phyloP scores from a whole-genome alignment of 208 protist species.

The Acanthamoeba lenticulata region DNA sequence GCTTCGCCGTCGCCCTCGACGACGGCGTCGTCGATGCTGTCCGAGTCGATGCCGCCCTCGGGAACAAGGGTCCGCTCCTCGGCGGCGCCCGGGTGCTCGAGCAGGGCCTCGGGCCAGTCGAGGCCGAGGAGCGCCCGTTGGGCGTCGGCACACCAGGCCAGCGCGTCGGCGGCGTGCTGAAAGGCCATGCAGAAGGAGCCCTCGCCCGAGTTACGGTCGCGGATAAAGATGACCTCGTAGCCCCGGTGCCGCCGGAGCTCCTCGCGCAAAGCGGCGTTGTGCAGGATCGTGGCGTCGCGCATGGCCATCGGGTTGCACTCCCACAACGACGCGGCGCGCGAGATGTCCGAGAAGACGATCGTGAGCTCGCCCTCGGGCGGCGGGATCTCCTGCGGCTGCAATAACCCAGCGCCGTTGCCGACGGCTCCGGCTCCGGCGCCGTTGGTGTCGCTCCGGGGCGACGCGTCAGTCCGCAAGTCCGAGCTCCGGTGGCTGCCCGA shows the following conservation, averaged over 20 bases:
- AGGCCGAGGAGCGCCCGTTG: constrained; percentile 21
- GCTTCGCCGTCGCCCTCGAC: too few relatives aligned
- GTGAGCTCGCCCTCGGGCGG: constrained; percentile 28
- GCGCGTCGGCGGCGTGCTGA: constrained; percentile 20
- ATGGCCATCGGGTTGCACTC: constrained; percentile 52
- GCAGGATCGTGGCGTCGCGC: constrained; percentile 53
- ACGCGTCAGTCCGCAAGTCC: not conserved
- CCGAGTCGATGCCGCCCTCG: too few relatives aligned
- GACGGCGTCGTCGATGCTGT: constrained; percentile 22
- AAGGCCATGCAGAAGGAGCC: constrained; percentile 68
- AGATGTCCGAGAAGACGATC: constrained; percentile 55
- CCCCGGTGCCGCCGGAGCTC: not conserved
- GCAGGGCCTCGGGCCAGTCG: constrained; percentile 40
- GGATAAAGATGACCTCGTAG: constrained; percentile 15
- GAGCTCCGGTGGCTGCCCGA: not conserved
- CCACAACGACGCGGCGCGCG: constrained; percentile 48
- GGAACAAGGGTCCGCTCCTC: too few relatives aligned
- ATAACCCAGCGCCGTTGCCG: not conserved
- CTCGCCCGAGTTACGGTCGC: constrained; percentile 37
- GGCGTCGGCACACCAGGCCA: not conserved
- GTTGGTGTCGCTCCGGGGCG: not conserved
- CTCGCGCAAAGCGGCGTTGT: constrained; percentile 4
- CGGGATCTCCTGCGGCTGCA: too few relatives aligned
- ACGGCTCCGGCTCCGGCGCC: not conserved
- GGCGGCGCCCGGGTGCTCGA: constrained; percentile 53